Percentiles rank a stretch among this genome's conserved stretches.
phyloP scores from a whole-genome alignment of 2,329 filamentous ascomycete species.

The Alternaria brassicicola region DNA sequence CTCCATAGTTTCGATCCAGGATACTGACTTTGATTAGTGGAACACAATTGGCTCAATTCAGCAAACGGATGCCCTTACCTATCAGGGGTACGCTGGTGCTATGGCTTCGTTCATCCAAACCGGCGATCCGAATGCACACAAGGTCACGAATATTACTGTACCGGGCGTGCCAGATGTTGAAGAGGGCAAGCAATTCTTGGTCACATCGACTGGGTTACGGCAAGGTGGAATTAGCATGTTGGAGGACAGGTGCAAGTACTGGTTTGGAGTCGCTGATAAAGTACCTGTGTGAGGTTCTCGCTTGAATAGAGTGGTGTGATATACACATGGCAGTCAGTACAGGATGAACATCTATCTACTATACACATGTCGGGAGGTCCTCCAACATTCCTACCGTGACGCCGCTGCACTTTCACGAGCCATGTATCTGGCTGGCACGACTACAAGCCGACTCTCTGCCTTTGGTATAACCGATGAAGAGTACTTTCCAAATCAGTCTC shows the following conservation, averaged over 20 bases:
- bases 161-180: slow-evolving; percentile 55
- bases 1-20: background rate
- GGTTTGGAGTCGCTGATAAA: slow-evolving; percentile 55
- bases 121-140: slow-evolving; percentile 63
- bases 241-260: slow-evolving; percentile 60
- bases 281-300: slow-evolving; percentile 51
- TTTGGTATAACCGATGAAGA: background rate
- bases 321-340: background rate
- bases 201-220: slow-evolving; percentile 55
- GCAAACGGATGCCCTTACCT: slow-evolving; percentile 59
- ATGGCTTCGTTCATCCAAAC: slow-evolving; percentile 67
- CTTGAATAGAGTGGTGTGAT: background rate
- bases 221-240: slow-evolving; percentile 50
- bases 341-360: background rate
- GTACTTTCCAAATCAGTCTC: background rate
- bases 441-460: background rate
- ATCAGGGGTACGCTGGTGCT: slow-evolving; percentile 63
- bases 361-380: background rate
- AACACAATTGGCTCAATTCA: slow-evolving; percentile 62
- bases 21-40: slow-evolving; percentile 51
- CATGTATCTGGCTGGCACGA: background rate
- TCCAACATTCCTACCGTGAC: background rate
- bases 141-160: slow-evolving; percentile 56
- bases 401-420: background rate
- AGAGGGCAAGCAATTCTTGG: slow-evolving; percentile 58